phyloP scores from a whole-genome alignment of 805 yeast genomes.

The Candida mattraensis region DNA sequence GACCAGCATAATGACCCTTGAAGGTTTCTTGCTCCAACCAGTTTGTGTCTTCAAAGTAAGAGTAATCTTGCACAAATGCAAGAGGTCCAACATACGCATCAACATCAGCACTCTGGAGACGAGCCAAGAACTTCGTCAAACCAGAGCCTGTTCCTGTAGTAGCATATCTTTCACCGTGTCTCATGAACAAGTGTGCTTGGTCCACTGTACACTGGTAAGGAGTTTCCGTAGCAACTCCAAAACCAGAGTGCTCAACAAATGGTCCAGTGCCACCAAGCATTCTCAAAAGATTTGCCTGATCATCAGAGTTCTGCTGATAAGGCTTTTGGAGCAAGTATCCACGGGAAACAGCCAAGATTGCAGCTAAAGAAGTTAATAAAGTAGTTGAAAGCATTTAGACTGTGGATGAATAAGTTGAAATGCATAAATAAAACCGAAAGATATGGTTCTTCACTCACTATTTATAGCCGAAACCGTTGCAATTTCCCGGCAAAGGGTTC shows the following conservation, averaged over 20 bases:
- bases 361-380: no score
- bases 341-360: no score
- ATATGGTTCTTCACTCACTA: no score
- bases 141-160: constrained; percentile 21
- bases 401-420: no score
- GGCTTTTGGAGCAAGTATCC: no score
- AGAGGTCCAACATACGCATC: constrained; percentile 41
- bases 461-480: no score
- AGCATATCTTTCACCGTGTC: constrained; percentile 66
- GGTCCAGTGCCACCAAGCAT: constrained; percentile 53
- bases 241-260: constrained; percentile 47
- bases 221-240: constrained; percentile 50
- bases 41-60: constrained; percentile 22
- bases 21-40: constrained; percentile 45
- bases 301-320: constrained; percentile 2
- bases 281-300: constrained; percentile 30
- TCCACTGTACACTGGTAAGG: constrained; percentile 52
- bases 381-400: no score
- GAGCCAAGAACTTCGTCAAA: constrained; percentile 9
- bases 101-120: constrained; percentile 8
- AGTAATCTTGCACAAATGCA: constrained; percentile 46
- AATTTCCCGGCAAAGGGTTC: no score
- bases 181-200: constrained; percentile 50
- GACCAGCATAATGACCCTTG: constrained; percentile 50
- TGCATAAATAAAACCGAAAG: no score